Percentiles rank a stretch among this genome's conserved stretches.
Evolutionary conservation across 768 basidiomycete species (phyloP).

Genomic region (Russula compacta): DNA sequence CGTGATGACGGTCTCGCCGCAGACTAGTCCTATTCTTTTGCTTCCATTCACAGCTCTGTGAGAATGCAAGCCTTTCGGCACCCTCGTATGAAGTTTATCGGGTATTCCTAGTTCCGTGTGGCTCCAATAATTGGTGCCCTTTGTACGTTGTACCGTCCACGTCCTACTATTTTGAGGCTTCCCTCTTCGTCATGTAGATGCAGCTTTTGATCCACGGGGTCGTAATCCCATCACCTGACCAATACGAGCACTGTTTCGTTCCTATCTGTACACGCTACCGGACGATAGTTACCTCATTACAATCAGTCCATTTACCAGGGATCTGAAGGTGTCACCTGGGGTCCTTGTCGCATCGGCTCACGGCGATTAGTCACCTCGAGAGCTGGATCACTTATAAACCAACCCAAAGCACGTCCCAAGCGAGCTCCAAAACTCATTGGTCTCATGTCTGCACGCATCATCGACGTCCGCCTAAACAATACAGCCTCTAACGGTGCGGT

Average conservation of each 20-base stretch:
- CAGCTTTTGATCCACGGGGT: neutral
- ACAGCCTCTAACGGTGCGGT: slow-evolving; percentile 25
- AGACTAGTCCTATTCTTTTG: neutral
- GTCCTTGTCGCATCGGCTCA: neutral
- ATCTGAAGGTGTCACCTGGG: neutral
- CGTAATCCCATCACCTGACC: neutral
- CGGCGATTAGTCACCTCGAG: neutral
- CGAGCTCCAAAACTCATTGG: neutral
- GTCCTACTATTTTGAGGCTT: neutral
- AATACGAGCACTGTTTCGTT: neutral
- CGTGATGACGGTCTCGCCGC: neutral
- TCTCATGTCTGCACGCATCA: slow-evolving; percentile 31
- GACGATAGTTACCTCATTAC: neutral
- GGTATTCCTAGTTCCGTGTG: neutral
- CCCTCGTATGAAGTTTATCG: neutral
- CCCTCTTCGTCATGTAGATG: slow-evolving; percentile 11
- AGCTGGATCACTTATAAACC: slow-evolving; percentile 1
- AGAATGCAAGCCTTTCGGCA: neutral
- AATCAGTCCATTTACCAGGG: neutral
- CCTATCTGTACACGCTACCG: neutral
- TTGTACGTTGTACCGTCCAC: slow-evolving; percentile 2
- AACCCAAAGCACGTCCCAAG: neutral
- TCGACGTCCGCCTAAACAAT: slow-evolving; percentile 39
- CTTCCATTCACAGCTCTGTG: neutral
- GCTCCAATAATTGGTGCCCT: neutral